Conservation (phyloP, 345 rosid species). For the Citrus mangshanensis region DNA sequence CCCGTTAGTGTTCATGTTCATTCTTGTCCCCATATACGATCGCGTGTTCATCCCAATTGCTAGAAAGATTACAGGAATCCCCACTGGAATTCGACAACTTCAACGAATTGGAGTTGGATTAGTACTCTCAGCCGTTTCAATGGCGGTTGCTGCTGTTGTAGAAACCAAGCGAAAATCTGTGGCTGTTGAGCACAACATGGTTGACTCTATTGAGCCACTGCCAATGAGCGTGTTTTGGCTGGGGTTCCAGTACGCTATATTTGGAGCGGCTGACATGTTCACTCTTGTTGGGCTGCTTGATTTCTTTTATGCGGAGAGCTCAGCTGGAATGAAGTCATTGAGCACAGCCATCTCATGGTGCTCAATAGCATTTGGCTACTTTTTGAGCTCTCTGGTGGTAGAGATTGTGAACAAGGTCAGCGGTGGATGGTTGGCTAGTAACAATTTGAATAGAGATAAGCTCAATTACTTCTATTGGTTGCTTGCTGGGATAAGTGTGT, state of each 20-base stretch:
- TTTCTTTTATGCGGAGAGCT: conserved; percentile 60
- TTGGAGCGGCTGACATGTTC: conserved; percentile 66
- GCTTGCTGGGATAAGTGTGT: conserved; percentile 18
- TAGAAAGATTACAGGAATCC: conserved; percentile 47
- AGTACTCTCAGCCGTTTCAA: conserved; percentile 49
- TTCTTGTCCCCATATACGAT: conserved; percentile 50
- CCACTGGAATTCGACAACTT: conserved; percentile 51
- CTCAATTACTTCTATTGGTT: conserved; percentile 37
- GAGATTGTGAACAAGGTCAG: conserved; percentile 53
- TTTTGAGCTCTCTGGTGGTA: conserved; percentile 48
- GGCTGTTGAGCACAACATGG: conserved; percentile 45
- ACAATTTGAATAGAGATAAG: conserved; percentile 27
- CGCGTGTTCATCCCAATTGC: conserved; percentile 49
- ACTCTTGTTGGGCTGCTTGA: conserved; percentile 55
- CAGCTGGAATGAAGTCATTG: conserved; percentile 50
- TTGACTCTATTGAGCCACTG: conserved; percentile 43
- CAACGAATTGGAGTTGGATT: conserved; percentile 55
- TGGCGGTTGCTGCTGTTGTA: conserved; percentile 55
- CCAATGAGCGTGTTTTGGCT: conserved; percentile 65
- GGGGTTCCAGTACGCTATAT: conserved; percentile 46
- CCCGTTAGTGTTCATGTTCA: conserved; percentile 49
- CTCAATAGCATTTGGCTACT: conserved; percentile 58
- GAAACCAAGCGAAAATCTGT: conserved; percentile 47
- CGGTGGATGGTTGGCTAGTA: conserved; percentile 40
- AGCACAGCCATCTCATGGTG: conserved; percentile 52